These are phyloP conservation scores for Eucalyptus decipiens DNA, from an alignment of 345 rosid species.

Conservation along the genomic window DNA sequence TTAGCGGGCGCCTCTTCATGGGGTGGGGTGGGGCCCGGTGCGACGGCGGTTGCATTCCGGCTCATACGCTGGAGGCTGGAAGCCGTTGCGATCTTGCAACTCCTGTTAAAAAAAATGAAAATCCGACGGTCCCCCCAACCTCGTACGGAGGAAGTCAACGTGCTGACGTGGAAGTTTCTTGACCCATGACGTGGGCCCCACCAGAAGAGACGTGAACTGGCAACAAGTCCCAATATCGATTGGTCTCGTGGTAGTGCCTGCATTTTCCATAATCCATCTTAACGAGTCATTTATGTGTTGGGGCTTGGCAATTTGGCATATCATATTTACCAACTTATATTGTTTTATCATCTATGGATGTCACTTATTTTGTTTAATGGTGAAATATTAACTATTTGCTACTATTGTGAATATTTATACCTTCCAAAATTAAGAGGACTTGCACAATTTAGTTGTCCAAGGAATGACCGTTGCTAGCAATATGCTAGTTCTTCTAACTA, in stretches of 20 bases:
- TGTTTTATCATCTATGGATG: accelerated
- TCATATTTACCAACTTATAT: too few species aligned
- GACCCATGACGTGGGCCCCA: background rate
- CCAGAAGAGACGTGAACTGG: background rate
- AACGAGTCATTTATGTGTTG: too few species aligned
- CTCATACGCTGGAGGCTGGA: background rate
- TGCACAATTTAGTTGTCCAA: too few species aligned
- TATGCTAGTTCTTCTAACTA: too few species aligned
- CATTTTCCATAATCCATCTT: too few species aligned
- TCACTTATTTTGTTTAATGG: too few species aligned
- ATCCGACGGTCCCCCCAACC: background rate
- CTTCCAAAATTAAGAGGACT: accelerated
- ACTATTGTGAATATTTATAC: too few species aligned
- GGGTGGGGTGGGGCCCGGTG: background rate
- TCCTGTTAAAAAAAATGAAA: background rate
- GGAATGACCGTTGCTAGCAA: accelerated
- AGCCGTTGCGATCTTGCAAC: background rate
- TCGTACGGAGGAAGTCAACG: background rate
- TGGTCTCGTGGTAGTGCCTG: too few species aligned
- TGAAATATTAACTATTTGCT: too few species aligned
- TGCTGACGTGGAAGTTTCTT: constrained; percentile 4
- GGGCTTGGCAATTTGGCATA: too few species aligned
- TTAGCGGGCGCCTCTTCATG: background rate
- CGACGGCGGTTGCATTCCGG: constrained; percentile 5
- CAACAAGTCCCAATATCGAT: too few species aligned